Conservation (phyloP, 1,284 basidiomycete genomes). For the Xerocomus amazonicus region DNA sequence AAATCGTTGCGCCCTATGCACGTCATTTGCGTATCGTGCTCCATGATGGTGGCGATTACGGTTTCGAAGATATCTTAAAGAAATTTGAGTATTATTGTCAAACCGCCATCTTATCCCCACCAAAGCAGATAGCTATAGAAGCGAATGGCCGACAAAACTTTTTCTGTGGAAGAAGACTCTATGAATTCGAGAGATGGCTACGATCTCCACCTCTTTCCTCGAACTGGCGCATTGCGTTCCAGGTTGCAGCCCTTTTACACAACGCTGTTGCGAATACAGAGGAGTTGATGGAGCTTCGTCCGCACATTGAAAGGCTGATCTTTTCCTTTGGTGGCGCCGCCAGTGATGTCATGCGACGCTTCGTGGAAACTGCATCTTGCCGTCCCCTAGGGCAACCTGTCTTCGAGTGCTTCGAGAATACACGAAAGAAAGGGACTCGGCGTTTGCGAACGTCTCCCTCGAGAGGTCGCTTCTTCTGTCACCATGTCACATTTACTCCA, state of each 20-base stretch:
- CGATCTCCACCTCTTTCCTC: slow-evolving; percentile 35
- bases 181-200: slow-evolving; percentile 42
- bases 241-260: slow-evolving; percentile 61
- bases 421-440: slow-evolving; percentile 29
- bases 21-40: slow-evolving; percentile 62
- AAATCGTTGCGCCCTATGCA: slow-evolving; percentile 56
- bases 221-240: slow-evolving; percentile 62
- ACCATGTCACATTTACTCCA: slow-evolving; percentile 68
- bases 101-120: slow-evolving; percentile 44
- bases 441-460: slow-evolving; percentile 16
- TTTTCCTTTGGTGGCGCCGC: slow-evolving; percentile 32
- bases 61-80: slow-evolving; percentile 38
- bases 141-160: slow-evolving; percentile 44
- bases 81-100: slow-evolving; percentile 51
- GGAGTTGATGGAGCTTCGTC: slow-evolving; percentile 47
- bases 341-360: slow-evolving; percentile 50
- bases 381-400: slow-evolving; percentile 44
- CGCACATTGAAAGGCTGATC: slow-evolving; percentile 41
- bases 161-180: slow-evolving; percentile 46
- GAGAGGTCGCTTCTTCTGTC: slow-evolving; percentile 46
- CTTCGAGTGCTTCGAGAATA: slow-evolving; percentile 45
- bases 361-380: slow-evolving; percentile 42
- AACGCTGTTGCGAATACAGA: slow-evolving; percentile 56
- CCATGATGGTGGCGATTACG: slow-evolving; percentile 34
- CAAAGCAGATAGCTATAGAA: slow-evolving; percentile 40